Evolutionary conservation across 1,139 yeast genomes (phyloP).

Genomic region (Suhomyces taliae): DNA sequence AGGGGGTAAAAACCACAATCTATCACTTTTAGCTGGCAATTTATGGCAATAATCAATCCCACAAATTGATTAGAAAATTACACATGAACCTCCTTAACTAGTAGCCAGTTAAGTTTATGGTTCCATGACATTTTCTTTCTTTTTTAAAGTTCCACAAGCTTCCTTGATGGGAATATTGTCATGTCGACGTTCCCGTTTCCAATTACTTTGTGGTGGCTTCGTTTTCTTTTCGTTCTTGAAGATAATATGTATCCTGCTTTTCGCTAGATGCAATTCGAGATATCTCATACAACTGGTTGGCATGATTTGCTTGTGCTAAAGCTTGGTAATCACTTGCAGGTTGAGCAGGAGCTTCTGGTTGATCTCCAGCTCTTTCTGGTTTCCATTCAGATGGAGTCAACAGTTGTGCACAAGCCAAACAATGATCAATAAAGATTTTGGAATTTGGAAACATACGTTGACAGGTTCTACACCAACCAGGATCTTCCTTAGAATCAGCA

Average conservation of each 20-base stretch:
- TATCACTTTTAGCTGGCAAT: no score
- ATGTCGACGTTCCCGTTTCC: no score
- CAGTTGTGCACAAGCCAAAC: conserved; percentile 57
- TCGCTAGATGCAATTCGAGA: conserved; percentile 8
- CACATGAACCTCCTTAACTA: no score
- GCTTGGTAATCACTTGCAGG: conserved; percentile 7
- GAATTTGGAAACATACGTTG: conserved; percentile 57
- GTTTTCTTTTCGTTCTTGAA: not conserved
- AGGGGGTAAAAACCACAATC: no score
- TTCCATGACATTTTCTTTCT: no score
- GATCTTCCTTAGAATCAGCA: conserved; percentile 36
- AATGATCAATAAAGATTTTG: conserved; percentile 64
- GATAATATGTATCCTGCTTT: conserved; percentile 9
- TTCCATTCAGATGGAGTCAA: conserved; percentile 10
- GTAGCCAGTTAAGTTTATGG: no score
- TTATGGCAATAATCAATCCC: no score
- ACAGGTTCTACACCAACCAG: conserved; percentile 68
- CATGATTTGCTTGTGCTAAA: conserved; percentile 7
- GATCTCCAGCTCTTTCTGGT: conserved; percentile 2
- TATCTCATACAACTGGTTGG: conserved; percentile 11
- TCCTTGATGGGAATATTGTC: no score
- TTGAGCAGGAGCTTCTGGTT: conserved; percentile 1
- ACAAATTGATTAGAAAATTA: no score
- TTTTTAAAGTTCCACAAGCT: no score
- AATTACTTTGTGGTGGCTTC: not conserved